Base-by-base conservation (phyloP, 176 grass and related monocot species). In the Bothriochloa decipiens region DNA sequence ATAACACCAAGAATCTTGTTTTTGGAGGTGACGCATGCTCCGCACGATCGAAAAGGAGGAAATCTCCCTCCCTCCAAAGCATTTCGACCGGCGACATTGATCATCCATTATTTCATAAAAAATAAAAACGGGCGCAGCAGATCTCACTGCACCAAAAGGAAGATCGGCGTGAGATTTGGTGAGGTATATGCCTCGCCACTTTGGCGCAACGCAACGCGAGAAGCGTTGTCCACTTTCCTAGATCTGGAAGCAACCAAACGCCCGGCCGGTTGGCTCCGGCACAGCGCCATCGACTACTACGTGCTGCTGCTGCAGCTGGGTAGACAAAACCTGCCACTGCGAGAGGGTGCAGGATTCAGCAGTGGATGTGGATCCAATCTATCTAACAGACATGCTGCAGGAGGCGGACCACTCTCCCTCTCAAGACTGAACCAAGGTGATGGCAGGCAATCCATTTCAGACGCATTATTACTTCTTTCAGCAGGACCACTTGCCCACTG, bases 221-320 rank as follows among this genome's bases (percentile, higher is more conserved):
- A 36, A 81, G 29, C 69, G 52, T 42, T 66, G 72, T 15, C 10
- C 36, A 8, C 37, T 74, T 75, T 58, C 33, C 58, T 39, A n/a
- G 81, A 88, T 89, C 82, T 69, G 47, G 76, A 84, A 89, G 61
- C 82, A 42, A 81, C 67, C 36, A 40, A 40, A 40, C 39, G 6
- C 4, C 25, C 1, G 23, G 75, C 43, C 39, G 39, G 39, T 39
- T 72, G 43, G 11, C 46, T 49, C 46, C 46, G 6, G 75, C 75
- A 77, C 13, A n/a, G 52, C 8, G 57, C 13, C 66, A 46, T 46
- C 80, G 63, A 37, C 57, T 52, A 35, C n/a, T 69, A 46, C 39
- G 10, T 20, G 67, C 58, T 42, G 41, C 2, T 46, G 45, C 67
- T 53, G 57, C 22, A 67, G 61, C 46, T 58, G 66, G 69, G 74